A percentile compares a stretch with the other conserved stretches of the same genome.
Conservation (phyloP, 495 filamentous ascomycete genomes). For the Eremomyces bilateralis region DNA sequence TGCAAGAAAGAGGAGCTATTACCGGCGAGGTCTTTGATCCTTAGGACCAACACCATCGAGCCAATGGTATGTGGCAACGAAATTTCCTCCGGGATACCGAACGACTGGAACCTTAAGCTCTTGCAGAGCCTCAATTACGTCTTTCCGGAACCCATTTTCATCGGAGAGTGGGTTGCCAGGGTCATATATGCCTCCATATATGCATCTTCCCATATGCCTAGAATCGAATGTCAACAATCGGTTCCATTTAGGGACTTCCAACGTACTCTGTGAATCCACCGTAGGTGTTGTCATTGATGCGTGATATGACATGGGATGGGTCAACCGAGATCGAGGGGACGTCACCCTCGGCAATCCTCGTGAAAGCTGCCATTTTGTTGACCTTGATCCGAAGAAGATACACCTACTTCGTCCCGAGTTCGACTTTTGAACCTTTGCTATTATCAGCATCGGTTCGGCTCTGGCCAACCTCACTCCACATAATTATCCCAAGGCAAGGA, state of each 20-base stretch:
- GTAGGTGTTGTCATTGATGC: slow-evolving; percentile 54
- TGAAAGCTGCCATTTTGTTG: slow-evolving; percentile 42
- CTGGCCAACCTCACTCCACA: no score
- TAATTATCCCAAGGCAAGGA: background rate
- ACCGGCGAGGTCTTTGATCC: slow-evolving; percentile 36
- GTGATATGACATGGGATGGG: slow-evolving; percentile 34
- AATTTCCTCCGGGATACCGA: slow-evolving; percentile 63
- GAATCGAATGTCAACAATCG: background rate
- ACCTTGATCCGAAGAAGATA: no score
- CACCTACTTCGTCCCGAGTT: no score
- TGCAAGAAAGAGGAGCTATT: slow-evolving; percentile 4
- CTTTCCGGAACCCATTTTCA: slow-evolving; percentile 50
- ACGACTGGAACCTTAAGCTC: slow-evolving; percentile 54
- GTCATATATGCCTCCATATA: slow-evolving; percentile 71
- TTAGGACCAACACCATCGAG: slow-evolving; percentile 53
- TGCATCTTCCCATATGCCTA: slow-evolving; percentile 66
- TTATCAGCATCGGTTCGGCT: no score
- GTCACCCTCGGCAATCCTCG: slow-evolving; percentile 33
- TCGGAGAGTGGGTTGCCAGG: slow-evolving; percentile 48
- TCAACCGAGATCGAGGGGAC: slow-evolving; percentile 39
- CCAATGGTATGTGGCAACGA: slow-evolving; percentile 69
- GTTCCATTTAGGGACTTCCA: background rate
- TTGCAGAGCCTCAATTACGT: slow-evolving; percentile 46
- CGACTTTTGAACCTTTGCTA: no score
- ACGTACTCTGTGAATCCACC: slow-evolving; percentile 54